phyloP scores from a whole-genome alignment of 208 protist genomes.

The Leishmania gerbilli region DNA sequence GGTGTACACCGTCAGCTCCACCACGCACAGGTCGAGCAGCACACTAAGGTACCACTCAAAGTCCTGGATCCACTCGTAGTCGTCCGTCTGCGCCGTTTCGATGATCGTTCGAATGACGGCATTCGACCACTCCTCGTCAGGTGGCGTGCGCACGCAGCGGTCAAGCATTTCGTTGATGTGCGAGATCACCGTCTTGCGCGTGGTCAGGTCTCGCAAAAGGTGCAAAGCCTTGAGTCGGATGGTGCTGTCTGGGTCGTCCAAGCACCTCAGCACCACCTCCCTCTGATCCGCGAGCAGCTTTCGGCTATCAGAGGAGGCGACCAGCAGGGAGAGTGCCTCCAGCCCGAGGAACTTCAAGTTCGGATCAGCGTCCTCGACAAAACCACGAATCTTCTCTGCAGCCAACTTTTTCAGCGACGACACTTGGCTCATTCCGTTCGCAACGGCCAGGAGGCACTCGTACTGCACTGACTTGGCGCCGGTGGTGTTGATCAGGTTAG shows the following conservation, averaged over 20 bases:
- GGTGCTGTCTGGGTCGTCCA: slow-evolving; percentile 96
- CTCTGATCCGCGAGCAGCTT: slow-evolving; percentile 92
- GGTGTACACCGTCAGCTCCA: slow-evolving; percentile 54
- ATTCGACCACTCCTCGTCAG: slow-evolving; percentile 93
- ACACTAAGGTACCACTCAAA: slow-evolving; percentile 98
- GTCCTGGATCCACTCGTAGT: slow-evolving; percentile 92
- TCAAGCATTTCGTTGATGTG: slow-evolving; percentile 82
- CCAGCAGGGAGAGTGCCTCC: slow-evolving; percentile 92
- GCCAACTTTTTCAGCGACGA: slow-evolving; percentile 88
- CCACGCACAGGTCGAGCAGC: slow-evolving; percentile 89
- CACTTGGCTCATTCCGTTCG: slow-evolving; percentile 87
- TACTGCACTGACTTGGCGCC: slow-evolving; percentile 96
- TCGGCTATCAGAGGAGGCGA: slow-evolving; percentile 77
- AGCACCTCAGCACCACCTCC: slow-evolving; percentile 92
- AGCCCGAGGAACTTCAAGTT: slow-evolving; percentile 99
- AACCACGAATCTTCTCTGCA: slow-evolving; percentile 92
- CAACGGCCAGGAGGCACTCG: slow-evolving; percentile 96
- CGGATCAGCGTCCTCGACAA: slow-evolving; percentile 97
- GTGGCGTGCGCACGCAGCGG: slow-evolving; percentile 49
- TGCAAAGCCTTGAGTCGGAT: slow-evolving; percentile 95
- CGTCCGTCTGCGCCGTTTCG: slow-evolving; percentile 71
- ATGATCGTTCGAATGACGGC: slow-evolving; percentile 91
- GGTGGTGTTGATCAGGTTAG: slow-evolving; percentile 96
- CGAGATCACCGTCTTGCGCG: slow-evolving; percentile 89
- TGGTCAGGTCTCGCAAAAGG: slow-evolving; percentile 92